These are phyloP conservation scores for Phytophthora sojae DNA, from an alignment of 352 stramenopile species.

Conservation along the genomic window DNA sequence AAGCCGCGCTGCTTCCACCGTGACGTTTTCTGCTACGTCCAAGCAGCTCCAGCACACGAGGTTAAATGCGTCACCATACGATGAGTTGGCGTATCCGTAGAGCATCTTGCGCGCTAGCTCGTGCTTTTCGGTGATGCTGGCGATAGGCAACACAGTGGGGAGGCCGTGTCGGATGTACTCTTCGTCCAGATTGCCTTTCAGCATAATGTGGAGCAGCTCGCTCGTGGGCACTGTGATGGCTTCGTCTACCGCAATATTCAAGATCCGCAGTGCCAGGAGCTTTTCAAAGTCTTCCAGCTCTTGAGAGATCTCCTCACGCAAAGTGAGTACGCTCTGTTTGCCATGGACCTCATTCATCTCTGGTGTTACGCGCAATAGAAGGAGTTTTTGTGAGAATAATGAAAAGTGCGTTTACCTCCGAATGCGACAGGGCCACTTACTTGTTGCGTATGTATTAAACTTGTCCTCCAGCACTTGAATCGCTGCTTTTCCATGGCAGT, in stretches of 20 bases:
- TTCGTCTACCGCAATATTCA: conserved; percentile 61
- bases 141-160: conserved; percentile 63
- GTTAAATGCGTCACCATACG: conserved; percentile 69
- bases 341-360: conserved; percentile 64
- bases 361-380: conserved; percentile 4
- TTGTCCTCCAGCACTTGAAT: conserved; percentile 49
- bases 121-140: conserved; percentile 65
- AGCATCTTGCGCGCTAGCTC: conserved; percentile 62
- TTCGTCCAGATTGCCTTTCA: conserved; percentile 57
- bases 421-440: conserved; percentile 18
- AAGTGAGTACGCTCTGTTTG: conserved; percentile 53
- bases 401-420: not conserved
- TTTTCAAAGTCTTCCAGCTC: conserved; percentile 77
- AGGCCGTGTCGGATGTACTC: conserved; percentile 73
- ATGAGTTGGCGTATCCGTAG: conserved; percentile 52
- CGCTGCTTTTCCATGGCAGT: conserved; percentile 53
- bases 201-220: conserved; percentile 67
- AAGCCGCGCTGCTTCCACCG: conserved; percentile 67
- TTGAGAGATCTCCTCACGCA: conserved; percentile 75
- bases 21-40: conserved; percentile 70
- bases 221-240: conserved; percentile 52
- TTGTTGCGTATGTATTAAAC: conserved; percentile 62
- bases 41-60: conserved; percentile 79
- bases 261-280: conserved; percentile 61
- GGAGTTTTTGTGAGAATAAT: not conserved